Percentiles rank a stretch among this genome's conserved stretches.
These are phyloP conservation scores for Phytopythium aichiense DNA, from an alignment of 352 stramenopile genomes.

Conservation along the genomic window DNA sequence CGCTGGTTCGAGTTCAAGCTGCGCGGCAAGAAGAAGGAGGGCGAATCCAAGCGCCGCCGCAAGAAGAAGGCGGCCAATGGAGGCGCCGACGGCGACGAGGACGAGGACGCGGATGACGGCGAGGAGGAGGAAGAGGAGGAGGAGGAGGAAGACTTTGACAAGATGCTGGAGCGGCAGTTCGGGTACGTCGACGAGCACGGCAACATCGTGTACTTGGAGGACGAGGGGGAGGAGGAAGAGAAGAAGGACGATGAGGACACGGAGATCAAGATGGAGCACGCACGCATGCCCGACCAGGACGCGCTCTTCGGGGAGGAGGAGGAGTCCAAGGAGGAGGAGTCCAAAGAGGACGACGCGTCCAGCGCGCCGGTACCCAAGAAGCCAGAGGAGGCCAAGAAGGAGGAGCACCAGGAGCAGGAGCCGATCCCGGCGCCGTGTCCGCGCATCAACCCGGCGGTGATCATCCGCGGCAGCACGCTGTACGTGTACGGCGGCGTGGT, in stretches of 20 bases:
- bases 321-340: constrained; percentile 11
- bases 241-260: constrained; percentile 37
- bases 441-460: constrained; percentile 84
- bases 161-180: constrained; percentile 91
- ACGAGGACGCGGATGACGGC: constrained; percentile 42
- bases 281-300: constrained; percentile 8
- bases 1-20: constrained; percentile 94
- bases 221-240: constrained; percentile 78
- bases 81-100: constrained; percentile 34
- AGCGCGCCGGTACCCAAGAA: constrained; percentile 3
- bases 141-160: constrained; percentile 77
- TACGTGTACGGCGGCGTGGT: constrained; percentile 94
- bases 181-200: constrained; percentile 93
- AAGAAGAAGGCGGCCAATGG: constrained; percentile 53
- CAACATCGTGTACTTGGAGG: constrained; percentile 94
- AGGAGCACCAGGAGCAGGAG: constrained; percentile 22
- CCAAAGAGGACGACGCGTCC: background rate
- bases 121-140: constrained; percentile 59
- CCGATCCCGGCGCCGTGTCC: constrained; percentile 52
- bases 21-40: constrained; percentile 74
- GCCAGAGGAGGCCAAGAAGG: constrained; percentile 12
- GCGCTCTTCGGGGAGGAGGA: constrained; percentile 35
- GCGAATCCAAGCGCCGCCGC: constrained; percentile 49
- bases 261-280: constrained; percentile 13
- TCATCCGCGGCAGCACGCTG: constrained; percentile 87